phyloP scores from a whole-genome alignment of 257 asterid species.

The Phtheirospermum japonicum region DNA sequence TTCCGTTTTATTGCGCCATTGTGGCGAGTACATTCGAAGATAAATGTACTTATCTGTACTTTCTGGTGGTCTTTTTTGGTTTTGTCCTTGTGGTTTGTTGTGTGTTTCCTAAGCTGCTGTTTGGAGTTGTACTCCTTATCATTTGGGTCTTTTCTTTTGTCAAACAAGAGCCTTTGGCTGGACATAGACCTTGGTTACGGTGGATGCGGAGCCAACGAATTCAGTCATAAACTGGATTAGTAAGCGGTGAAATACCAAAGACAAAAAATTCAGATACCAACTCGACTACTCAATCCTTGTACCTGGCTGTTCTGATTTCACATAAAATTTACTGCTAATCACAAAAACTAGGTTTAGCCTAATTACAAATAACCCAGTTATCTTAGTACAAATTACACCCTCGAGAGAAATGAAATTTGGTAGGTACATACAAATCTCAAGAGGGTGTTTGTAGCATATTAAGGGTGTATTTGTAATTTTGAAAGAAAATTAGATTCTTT shows the following conservation, averaged over 20 bases:
- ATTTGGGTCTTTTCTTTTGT: background rate
- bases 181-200: background rate
- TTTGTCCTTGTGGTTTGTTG: conserved; percentile 11
- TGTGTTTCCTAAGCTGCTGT: conserved; percentile 1
- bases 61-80: background rate
- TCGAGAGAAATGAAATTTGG: background rate
- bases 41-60: background rate
- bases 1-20: background rate
- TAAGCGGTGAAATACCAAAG: too few relatives aligned
- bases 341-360: background rate
- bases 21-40: background rate
- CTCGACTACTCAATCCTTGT: background rate
- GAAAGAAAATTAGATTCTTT: too few relatives aligned
- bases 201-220: too few relatives aligned
- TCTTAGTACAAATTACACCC: background rate
- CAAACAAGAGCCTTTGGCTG: conserved; percentile 8
- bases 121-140: background rate
- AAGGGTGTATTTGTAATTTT: background rate
- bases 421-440: background rate
- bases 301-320: conserved; percentile 5
- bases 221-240: too few relatives aligned
- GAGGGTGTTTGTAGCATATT: background rate
- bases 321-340: background rate
- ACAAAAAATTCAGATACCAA: background rate
- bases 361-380: background rate